phyloP scores from a whole-genome alignment of 805 yeast genomes.

The Lipomyces lipofer region DNA sequence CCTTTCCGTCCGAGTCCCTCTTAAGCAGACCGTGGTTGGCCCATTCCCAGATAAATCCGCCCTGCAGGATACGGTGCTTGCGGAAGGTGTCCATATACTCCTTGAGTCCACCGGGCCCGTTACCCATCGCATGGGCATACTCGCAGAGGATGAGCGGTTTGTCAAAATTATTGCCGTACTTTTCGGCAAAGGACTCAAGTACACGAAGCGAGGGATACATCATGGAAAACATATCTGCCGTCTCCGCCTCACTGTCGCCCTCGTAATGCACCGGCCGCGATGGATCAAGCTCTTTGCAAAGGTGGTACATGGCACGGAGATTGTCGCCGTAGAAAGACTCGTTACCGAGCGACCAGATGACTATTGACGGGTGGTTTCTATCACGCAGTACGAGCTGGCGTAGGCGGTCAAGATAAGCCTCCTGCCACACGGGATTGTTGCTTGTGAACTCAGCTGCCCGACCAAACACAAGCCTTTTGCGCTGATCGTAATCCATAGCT shows the following conservation, averaged over 20 bases:
- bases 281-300: slow-evolving; percentile 36
- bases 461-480: slow-evolving; percentile 9
- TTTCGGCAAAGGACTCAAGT: slow-evolving; percentile 34
- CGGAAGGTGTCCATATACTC: slow-evolving; percentile 42
- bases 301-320: slow-evolving; percentile 39
- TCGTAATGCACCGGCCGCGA: slow-evolving; percentile 43
- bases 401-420: slow-evolving; percentile 43
- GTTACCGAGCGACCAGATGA: slow-evolving; percentile 46
- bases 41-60: slow-evolving; percentile 48
- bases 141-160: slow-evolving; percentile 44
- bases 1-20: slow-evolving; percentile 14
- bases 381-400: slow-evolving; percentile 40
- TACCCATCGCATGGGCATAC: slow-evolving; percentile 46
- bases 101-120: slow-evolving; percentile 42
- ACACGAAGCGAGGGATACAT: slow-evolving; percentile 40
- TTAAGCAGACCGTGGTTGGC: slow-evolving; percentile 42
- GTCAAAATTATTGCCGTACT: slow-evolving; percentile 18
- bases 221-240: slow-evolving; percentile 39
- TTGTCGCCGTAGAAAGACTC: slow-evolving; percentile 43
- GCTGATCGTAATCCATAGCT: slow-evolving; percentile 18
- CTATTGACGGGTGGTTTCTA: slow-evolving; percentile 41
- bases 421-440: slow-evolving; percentile 40
- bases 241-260: slow-evolving; percentile 37
- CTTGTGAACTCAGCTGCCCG: slow-evolving; percentile 37
- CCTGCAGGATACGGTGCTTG: slow-evolving; percentile 39